A percentile compares a stretch with the other conserved stretches of the same genome.
Evolutionary conservation across 805 yeast species (phyloP).

Genomic region (Cyberlindnera americana): DNA sequence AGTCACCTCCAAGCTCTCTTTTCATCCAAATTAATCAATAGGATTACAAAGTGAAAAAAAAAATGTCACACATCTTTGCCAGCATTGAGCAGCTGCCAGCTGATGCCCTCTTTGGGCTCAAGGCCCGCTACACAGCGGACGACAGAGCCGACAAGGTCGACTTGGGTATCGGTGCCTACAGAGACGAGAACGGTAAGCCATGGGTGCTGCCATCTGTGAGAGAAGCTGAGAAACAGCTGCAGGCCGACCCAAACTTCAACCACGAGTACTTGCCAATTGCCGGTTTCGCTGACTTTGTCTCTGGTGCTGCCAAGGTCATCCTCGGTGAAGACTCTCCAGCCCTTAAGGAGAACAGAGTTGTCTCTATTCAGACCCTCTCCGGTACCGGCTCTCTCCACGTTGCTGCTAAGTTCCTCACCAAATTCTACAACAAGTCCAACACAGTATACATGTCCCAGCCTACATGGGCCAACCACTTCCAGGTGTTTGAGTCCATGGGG

Average conservation of each 20-base stretch:
- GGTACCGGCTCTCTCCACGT: constrained; percentile 92
- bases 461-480: constrained; percentile 97
- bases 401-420: constrained; percentile 55
- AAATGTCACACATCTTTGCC: constrained; percentile 36
- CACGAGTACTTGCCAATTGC: constrained; percentile 88
- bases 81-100: constrained; percentile 67
- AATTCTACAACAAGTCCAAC: constrained; percentile 34
- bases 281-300: constrained; percentile 66
- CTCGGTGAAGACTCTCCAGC: constrained; percentile 59
- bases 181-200: constrained; percentile 66
- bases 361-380: constrained; percentile 72
- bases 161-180: constrained; percentile 78
- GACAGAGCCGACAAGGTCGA: constrained; percentile 68
- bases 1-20: too few relatives aligned
- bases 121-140: constrained; percentile 61
- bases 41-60: too few relatives aligned
- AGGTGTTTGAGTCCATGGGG: constrained; percentile 72
- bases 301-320: constrained; percentile 70
- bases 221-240: constrained; percentile 63
- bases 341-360: constrained; percentile 42
- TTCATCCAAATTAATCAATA: too few relatives aligned
- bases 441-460: constrained; percentile 76
- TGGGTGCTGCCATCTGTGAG: constrained; percentile 69
- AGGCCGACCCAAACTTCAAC: constrained; percentile 57
- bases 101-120: constrained; percentile 83